Evolutionary conservation across 148 eudicot genomes (phyloP), one percentile per base, ranked within the genome.

Genomic region (Spergularia marina): DNA sequence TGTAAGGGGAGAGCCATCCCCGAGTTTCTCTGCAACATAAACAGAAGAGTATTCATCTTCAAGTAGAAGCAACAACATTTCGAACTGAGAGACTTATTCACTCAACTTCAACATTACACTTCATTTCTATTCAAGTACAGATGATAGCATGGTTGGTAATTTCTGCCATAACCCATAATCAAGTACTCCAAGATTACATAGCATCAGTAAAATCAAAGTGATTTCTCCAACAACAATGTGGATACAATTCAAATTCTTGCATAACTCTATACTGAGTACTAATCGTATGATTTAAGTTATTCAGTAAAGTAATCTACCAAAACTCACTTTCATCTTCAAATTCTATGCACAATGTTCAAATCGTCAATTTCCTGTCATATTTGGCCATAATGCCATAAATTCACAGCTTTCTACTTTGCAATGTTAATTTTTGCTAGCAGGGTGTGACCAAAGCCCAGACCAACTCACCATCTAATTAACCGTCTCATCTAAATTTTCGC

Each of bases 1-100:
- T 53, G 94, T 90, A 56, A 85, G 80, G 12, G 85, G 47, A 30
- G 53, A 66, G 21, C 74, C 71, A 18, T 82, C 82, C 64, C 72
- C 82, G n/a, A 51, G 10, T 74, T 64, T 77, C 47, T 86, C 87
- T 79, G 76, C 49, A 13, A 71, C 36, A 64, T 8, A 68, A 44
- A 30, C 21, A 41, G 39, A 63, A 36, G 15, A 17, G 4, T 20
- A 71, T 21, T 18, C 41, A 75, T 51, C 54, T 39, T 30, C 15
- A 47, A 59, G 17, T 10, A 69, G 9, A 69, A 49, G 36, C 34
- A 51, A 17, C 51, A 30, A 23, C 66, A 34, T 53, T 52, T 41
- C 17, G 10, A 30, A 20, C 47, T 60, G 36, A 65, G 34, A 13
- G 5, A 49, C 55, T n/a, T 51, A 18, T 23, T 30, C 18, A 68